Base-by-base conservation (phyloP, 1,284 basidiomycete genomes). In the Gymnopus androsaceus region DNA sequence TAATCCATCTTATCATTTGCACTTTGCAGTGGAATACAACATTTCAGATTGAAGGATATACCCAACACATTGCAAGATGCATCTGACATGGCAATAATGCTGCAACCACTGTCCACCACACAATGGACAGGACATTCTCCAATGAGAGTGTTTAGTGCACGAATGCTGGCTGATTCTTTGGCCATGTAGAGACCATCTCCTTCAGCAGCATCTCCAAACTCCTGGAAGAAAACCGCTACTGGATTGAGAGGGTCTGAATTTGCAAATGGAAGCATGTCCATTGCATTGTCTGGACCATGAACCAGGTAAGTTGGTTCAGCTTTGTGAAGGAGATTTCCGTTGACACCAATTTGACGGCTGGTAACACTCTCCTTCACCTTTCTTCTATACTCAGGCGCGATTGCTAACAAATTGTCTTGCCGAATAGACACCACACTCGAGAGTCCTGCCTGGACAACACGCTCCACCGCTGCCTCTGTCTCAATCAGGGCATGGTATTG, bases 1-100 rank as follows among this genome's bases (percentile, higher is more conserved):
- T 36, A 51, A 66, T 68, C 1, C 65, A 64, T 30, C 59, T 61
- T 44, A 64, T n/a, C n/a, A n/a, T n/a, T n/a, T n/a, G n/a, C n/a
- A n/a, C n/a, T n/a, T n/a, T n/a, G n/a, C n/a, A n/a, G 57, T 54
- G 7, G 61, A 46, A 1, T 68, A 64, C 2, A 38, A 51, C 2
- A 65, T 8, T 59, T 49, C 0, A 63, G 65, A 48, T 69, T 59
- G 60, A 61, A 67, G 3, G 8, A 50, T 1, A 67, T 1, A 0
- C 54, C 50, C 0, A 61, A 31, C 17, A 49, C 21, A 4, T 58
- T 40, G 2, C 62, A 63, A 0, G 57, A 54, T 11, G 55, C 52
- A 28, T 52, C 41, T 4, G 55, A 50, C 63, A 67, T 66, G 1
- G 63, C 64, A 3, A 66, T 54, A n/a, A 67, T 65, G 40, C 66